A percentile compares a stretch with the other conserved stretches of the same genome.
These are phyloP conservation scores for Casuarina glauca DNA, from an alignment of 306 rosid species.

Conservation along the genomic window DNA sequence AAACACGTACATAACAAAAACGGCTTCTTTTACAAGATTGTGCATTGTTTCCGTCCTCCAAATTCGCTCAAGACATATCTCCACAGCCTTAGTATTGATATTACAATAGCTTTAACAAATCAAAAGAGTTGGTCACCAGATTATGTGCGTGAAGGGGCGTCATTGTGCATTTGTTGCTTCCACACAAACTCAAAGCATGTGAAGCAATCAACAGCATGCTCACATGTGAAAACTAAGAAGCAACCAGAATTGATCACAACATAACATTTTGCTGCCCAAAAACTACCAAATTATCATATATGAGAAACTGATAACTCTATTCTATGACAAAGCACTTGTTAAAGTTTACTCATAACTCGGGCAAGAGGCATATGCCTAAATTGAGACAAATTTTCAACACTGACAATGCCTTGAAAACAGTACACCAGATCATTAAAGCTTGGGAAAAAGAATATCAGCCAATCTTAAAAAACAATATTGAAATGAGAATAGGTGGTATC, in stretches of 20 bases:
- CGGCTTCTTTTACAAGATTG: constrained; percentile 82
- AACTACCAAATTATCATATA: not conserved
- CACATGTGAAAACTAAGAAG: constrained; percentile 10
- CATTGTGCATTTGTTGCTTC: constrained; percentile 3
- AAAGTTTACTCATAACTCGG: not conserved
- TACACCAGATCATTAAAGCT: not conserved
- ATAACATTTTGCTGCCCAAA: not conserved
- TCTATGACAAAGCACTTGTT: not conserved
- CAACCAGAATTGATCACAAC: not conserved
- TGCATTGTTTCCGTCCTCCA: constrained; percentile 99
- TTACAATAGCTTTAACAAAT: constrained; percentile 29
- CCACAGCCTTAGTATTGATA: constrained; percentile 50
- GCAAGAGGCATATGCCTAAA: not conserved
- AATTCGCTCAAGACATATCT: constrained; percentile 69
- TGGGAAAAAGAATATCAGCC: too few relatives aligned
- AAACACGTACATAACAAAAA: too few relatives aligned
- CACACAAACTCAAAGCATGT: constrained; percentile 20
- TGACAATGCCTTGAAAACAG: not conserved
- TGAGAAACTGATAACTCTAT: not conserved
- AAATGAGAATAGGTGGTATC: too few relatives aligned
- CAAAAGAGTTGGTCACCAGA: not conserved
- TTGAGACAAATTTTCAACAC: not conserved
- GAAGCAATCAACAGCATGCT: constrained; percentile 21
- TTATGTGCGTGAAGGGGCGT: not conserved
- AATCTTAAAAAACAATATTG: too few relatives aligned